Base-by-base conservation (phyloP, 73 alveolate species). In the Paramecium pentaurelia region DNA sequence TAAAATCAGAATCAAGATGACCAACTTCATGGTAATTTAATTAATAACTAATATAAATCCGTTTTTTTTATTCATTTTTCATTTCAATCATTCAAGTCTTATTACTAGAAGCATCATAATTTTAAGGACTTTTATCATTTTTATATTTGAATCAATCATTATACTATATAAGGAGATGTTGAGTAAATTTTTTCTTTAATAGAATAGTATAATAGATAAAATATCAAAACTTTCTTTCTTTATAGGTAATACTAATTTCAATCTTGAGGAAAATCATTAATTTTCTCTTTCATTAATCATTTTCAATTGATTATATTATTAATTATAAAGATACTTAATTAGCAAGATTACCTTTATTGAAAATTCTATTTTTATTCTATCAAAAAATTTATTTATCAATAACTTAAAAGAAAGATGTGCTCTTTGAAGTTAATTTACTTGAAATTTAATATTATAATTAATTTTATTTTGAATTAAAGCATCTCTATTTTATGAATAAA, bases 11-110 rank as follows among this genome's bases (percentile, higher is more conserved):
- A 64, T 34, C 84, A 64, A 64, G 84, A 28, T 27, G 84, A 64
- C 42, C 84, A 64, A 32, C 84, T 64, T 64, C 84, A 64, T 64
- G 84, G 51, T 64, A 64, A 64, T 64, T 64, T 28, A 64, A 64
- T 64, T 64, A 64, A 64, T 64, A 64, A 64, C 84, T 64, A 64
- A 64, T 64, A 11, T 28, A 64, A 64, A 64, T 64, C 84, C 84
- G 84, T 64, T 64, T 64, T 64, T 64, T 64, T 64, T 64, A 64
- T 32, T 25, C 27, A 64, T 14, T 64, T 28, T 64, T 54, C 70
- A 54, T n/a, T 54, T 54, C 70, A 16, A 54, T 54, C 32, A 54
- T 1, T 54, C 70, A 16, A n/a, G 36, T n/a, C 22, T 18, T 54
- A 54, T 54, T 18, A n/a, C 36, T n/a, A n/a, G 16, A 18, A 54